phyloP scores from a whole-genome alignment of 306 rosid genomes.

The Hylodesmum podocarpum region DNA sequence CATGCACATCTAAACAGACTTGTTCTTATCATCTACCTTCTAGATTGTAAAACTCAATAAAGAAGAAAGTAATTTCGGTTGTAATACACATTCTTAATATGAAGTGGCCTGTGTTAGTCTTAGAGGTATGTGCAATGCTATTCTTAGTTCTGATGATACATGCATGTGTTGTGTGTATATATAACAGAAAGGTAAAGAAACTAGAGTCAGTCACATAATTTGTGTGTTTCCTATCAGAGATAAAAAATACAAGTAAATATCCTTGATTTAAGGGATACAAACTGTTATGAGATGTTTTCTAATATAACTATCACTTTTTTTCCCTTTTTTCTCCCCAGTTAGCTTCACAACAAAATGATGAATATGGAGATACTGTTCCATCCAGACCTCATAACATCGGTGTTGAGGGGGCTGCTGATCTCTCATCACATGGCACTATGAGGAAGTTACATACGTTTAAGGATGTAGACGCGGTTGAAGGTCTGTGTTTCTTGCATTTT shows the following conservation, averaged over 20 bases:
- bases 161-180: background rate
- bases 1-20: background rate
- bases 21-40: conserved; percentile 8
- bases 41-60: background rate
- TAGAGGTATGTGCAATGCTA: background rate
- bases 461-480: conserved; percentile 57
- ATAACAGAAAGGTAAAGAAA: background rate
- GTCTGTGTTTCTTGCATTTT: conserved; percentile 50
- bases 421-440: conserved; percentile 44
- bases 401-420: conserved; percentile 46
- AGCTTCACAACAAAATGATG: conserved; percentile 58
- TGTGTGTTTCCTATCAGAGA: background rate
- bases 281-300: background rate
- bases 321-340: background rate
- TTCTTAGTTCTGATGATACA: background rate
- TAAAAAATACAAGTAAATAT: background rate
- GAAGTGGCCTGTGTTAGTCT: conserved; percentile 43
- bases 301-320: background rate
- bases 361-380: conserved; percentile 89
- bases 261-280: background rate
- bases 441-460: conserved; percentile 47
- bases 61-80: conserved; percentile 14
- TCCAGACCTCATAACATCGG: conserved; percentile 57
- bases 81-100: conserved; percentile 28
- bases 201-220: background rate